Evolutionary conservation across 2,329 filamentous ascomycete genomes (phyloP), one percentile per base, ranked within the genome.

Genomic region (Colletotrichum brevisporum): DNA sequence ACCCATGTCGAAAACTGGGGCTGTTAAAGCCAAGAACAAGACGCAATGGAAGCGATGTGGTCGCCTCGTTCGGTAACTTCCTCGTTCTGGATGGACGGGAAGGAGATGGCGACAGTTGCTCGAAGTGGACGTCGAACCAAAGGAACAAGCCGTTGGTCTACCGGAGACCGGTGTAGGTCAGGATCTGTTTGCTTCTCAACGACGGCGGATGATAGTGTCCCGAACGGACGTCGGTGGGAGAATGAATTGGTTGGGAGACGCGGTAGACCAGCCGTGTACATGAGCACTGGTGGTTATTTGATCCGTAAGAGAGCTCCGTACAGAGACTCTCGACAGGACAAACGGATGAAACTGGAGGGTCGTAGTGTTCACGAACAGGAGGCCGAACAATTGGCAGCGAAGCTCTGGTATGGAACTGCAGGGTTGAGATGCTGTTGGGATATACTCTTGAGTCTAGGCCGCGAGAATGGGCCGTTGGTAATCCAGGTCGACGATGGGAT

Each of bases 1-100:
- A 53, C 74, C 71, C 81, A 84, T 84, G 47, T 64, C 67, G 63
- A 64, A 64, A 50, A 43, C 50, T 48, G 50, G 18, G 24, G 62
- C 55, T 55, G 52, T 55, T 55, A 63, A 69, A 65, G 63, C 58
- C 71, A 27, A 24, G 51, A 54, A 57, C 31, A 26, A 53, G 43
- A 63, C 12, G 24, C 24, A 43, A 51, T 27, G 48, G 61, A 39
- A 60, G 9, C 43, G 56, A 43, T 15, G n/a, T 41, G 16, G 31
- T 52, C 51, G 50, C 26, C 48, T 39, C 41, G 45, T 36, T 57
- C 24, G 5, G 18, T 21, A n/a, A 39, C 61, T 18, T 48, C 15
- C 48, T 48, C 26, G 27, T 56, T 48, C 51, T 43, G 31, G 24
- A 57, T n/a, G 52, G 54, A 50, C 8, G 36, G 45, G 59, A 62